A percentile compares a stretch with the other conserved stretches of the same genome.
Conservation (phyloP, 257 asterid genomes). For the Anisodus tanguticus region DNA sequence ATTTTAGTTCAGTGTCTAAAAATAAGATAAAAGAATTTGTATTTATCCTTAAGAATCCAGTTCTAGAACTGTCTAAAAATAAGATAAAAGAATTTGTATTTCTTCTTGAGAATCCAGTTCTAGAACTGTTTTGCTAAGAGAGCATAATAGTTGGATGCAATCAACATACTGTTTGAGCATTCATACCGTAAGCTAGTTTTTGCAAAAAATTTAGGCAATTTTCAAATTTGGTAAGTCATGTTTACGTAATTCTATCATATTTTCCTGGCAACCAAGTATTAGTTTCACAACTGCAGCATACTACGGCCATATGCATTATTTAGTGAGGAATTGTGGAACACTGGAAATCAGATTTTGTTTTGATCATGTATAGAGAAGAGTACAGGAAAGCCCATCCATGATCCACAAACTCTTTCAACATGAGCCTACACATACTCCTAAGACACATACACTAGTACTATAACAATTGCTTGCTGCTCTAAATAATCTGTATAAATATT, state of each 20-base stretch:
- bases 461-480: background rate
- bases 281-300: background rate
- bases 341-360: background rate
- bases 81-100: background rate
- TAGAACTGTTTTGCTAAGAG: background rate
- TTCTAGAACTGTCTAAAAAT: background rate
- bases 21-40: background rate
- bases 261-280: background rate
- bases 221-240: background rate
- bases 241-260: background rate
- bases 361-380: background rate
- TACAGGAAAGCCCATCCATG: conserved; percentile 13
- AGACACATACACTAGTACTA: background rate
- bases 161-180: background rate
- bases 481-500: background rate
- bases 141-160: background rate
- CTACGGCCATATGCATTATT: background rate
- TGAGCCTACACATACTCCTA: background rate
- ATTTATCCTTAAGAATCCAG: background rate
- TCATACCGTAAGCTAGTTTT: background rate
- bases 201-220: background rate
- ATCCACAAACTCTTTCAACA: background rate
- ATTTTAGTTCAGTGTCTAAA: background rate
- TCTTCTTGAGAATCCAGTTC: background rate
- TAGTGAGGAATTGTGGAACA: background rate